phyloP scores from a whole-genome alignment of 2,329 filamentous ascomycete species.

The Pyricularia sp. region DNA sequence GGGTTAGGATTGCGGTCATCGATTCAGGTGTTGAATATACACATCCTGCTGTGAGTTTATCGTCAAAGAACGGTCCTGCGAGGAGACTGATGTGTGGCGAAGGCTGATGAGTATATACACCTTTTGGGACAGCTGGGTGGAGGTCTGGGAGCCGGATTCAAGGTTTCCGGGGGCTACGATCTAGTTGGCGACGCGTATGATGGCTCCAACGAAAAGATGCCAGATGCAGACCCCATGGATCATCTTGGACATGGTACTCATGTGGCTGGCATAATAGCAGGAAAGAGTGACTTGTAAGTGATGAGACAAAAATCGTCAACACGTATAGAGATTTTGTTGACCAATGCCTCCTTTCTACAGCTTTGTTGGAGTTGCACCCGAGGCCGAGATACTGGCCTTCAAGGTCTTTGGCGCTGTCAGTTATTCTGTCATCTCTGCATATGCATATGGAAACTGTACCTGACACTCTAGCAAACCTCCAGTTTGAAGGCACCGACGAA shows the following conservation, averaged over 20 bases:
- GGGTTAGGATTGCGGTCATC: slow-evolving; percentile 12
- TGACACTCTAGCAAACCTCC: background rate
- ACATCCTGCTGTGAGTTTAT: slow-evolving; percentile 10
- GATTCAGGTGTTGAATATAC: slow-evolving; percentile 14
- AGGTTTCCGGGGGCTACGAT: slow-evolving; percentile 15
- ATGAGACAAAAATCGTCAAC: too few species aligned
- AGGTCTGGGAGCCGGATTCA: slow-evolving; percentile 14
- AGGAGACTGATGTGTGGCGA: background rate
- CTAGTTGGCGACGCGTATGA: slow-evolving; percentile 12
- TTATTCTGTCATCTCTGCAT: background rate
- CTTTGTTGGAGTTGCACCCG: slow-evolving; percentile 16
- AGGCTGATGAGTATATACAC: background rate
- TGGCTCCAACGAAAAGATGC: slow-evolving; percentile 1
- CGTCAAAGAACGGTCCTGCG: too few species aligned
- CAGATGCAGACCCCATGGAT: slow-evolving; percentile 16
- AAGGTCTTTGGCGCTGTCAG: slow-evolving; percentile 14
- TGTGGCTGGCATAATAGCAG: slow-evolving; percentile 17
- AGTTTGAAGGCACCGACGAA: slow-evolving; percentile 14
- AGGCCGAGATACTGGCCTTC: slow-evolving; percentile 14
- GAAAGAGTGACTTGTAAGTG: slow-evolving; percentile 7
- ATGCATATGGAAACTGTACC: too few species aligned
- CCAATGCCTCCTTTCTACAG: slow-evolving; percentile 4
- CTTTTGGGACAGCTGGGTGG: slow-evolving; percentile 16
- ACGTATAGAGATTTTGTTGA: too few species aligned
- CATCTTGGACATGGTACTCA: slow-evolving; percentile 16